Percentiles rank a stretch among this genome's conserved stretches.
Conservation (phyloP, 768 basidiomycete species). For the Xerocomellus amylosporus region DNA sequence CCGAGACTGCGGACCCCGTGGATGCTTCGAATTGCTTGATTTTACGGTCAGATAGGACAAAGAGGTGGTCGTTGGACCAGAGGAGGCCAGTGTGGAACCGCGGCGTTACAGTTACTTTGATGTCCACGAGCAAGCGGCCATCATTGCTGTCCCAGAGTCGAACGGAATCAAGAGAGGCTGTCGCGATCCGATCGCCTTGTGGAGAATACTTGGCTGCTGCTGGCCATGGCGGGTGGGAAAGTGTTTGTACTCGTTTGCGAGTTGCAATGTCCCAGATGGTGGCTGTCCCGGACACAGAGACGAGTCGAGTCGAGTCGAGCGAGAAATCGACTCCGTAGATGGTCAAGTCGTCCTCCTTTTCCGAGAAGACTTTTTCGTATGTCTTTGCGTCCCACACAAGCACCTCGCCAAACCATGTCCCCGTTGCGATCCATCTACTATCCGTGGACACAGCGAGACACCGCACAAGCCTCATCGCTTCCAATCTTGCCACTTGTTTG, state of each 20-base stretch:
- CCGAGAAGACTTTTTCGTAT: not conserved
- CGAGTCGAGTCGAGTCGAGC: not conserved
- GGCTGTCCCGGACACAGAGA: not conserved
- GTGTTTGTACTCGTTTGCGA: not conserved
- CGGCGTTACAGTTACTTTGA: not conserved
- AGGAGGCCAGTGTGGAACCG: not conserved
- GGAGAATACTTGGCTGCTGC: not conserved
- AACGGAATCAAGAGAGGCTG: not conserved
- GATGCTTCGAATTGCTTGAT: constrained; percentile 3
- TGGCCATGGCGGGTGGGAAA: too few species aligned
- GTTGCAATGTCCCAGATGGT: not conserved
- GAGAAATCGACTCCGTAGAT: not conserved
- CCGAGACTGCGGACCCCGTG: not conserved
- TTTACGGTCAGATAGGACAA: not conserved
- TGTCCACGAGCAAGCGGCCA: not conserved
- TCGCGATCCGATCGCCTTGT: not conserved
- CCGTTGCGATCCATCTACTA: not conserved
- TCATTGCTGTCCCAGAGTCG: not conserved
- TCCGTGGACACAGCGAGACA: constrained; percentile 1
- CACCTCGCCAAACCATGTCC: not conserved
- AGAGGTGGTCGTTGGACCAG: constrained; percentile 2
- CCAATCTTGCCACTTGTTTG: not conserved
- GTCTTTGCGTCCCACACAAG: not conserved
- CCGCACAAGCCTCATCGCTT: rapidly evolving
- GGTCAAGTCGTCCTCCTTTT: rapidly evolving